Evolutionary conservation across 192 early-diverging fungal species (phyloP), one percentile per base, ranked within the genome.

Genomic region (Neocallimastix lanati): DNA sequence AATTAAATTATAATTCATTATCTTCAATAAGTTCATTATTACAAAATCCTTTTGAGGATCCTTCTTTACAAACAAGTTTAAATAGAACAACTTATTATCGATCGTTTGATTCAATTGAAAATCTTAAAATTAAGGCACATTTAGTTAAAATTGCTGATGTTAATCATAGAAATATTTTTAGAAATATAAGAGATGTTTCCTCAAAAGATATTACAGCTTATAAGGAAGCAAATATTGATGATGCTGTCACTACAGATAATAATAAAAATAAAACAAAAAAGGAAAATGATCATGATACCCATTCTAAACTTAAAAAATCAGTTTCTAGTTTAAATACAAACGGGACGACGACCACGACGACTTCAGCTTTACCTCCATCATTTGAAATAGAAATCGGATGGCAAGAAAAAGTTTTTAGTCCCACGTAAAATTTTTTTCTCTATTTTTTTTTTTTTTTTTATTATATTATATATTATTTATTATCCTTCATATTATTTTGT

Each of bases 81-180:
- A 67, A 67, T 67, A 67, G 50, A 27, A 67, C 50, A 11, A 67
- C 28, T 18, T 78, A 77, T 81, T 79, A 83, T 58, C 83, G 82
- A 29, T 83, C 84, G 7, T 76, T 84, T 27, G 84, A 85, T 76
- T 79, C 79, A 21, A 80, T 83, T 29, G 81, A 85, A 80, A 84
- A 85, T 67, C 37, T 84, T 18, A 78, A 78, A 78, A 81, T 85
- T 28, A 81, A 77, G 38, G 78, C 81, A 12, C 38, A 36, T n/a
- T 77, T 82, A 21, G 81, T 58, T 18, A 84, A 85, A 38, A 79
- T 81, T 40, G 84, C 80, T 9, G 78, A 78, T 38, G 38, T 30
- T 29, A 84, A 84, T 29, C 50, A 67, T n/a, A 67, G 50, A 27
- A 67, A 67, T 67, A 67, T 67, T 11, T 67, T 67, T n/a, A 67